Conservation (phyloP, 2,329 filamentous ascomycete species). For the Dactylellina cionopaga region DNA sequence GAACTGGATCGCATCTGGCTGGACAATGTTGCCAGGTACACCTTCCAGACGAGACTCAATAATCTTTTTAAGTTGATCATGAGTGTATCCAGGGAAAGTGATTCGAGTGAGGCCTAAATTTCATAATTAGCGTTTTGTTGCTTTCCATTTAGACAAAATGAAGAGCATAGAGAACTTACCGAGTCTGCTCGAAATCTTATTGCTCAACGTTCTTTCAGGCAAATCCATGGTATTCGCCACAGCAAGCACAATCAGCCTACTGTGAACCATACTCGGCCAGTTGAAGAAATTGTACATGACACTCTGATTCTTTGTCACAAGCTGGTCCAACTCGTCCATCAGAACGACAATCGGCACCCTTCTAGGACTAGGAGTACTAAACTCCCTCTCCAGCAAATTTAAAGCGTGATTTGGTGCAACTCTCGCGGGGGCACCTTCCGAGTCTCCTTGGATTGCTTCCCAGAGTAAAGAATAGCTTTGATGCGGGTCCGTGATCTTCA, state of each 20-base stretch:
- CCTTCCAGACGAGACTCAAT: constrained; percentile 92
- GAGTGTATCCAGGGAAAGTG: constrained; percentile 95
- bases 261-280: constrained; percentile 92
- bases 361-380: constrained; percentile 87
- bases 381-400: constrained; percentile 89
- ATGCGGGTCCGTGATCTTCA: constrained; percentile 98
- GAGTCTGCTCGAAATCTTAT: constrained; percentile 94
- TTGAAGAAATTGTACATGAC: constrained; percentile 99
- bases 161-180: constrained; percentile 60
- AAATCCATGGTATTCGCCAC: constrained; percentile 99
- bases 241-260: constrained; percentile 90
- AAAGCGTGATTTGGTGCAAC: constrained; percentile 92
- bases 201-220: constrained; percentile 92
- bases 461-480: constrained; percentile 94
- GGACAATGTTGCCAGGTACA: constrained; percentile 87
- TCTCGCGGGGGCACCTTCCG: constrained; percentile 61
- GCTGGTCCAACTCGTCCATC: constrained; percentile 97
- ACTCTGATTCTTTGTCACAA: constrained; percentile 98
- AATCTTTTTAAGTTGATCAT: constrained; percentile 96
- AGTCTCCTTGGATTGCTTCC: constrained; percentile 91
- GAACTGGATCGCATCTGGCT: constrained; percentile 93
- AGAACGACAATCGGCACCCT: constrained; percentile 94
- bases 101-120: constrained; percentile 80
- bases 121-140: constrained; percentile 11
- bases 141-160: background rate